Evolutionary conservation across 1,284 basidiomycete genomes (phyloP).

Genomic region (Ganoderma sinense): DNA sequence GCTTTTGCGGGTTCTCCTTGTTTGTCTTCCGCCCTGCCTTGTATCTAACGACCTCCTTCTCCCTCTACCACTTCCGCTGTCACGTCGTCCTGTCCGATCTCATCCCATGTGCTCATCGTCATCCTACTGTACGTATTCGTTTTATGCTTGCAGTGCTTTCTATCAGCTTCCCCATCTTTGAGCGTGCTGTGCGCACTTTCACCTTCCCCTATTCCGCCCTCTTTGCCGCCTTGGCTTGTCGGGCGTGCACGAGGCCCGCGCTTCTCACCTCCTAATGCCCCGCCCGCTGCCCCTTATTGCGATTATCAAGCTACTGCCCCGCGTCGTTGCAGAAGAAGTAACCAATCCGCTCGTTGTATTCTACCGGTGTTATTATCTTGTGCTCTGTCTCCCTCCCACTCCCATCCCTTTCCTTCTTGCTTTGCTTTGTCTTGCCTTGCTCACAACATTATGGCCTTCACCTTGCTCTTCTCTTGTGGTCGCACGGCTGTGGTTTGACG

Average conservation of each 20-base stretch:
- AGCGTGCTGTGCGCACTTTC: slow-evolving; percentile 18
- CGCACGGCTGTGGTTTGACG: not conserved
- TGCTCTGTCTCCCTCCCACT: slow-evolving; percentile 14
- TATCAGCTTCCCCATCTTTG: not conserved
- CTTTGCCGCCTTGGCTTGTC: not conserved
- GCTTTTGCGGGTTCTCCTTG: slow-evolving; percentile 28
- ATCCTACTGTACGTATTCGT: slow-evolving; percentile 12
- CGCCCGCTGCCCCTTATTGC: not conserved
- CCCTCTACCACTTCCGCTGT: not conserved
- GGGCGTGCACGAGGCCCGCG: not conserved
- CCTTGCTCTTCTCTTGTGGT: slow-evolving; percentile 1
- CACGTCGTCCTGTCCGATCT: not conserved
- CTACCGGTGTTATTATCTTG: slow-evolving; percentile 16
- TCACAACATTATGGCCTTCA: not conserved
- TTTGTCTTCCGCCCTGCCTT: slow-evolving; percentile 15
- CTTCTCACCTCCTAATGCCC: not conserved
- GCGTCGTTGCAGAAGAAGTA: slow-evolving; percentile 22
- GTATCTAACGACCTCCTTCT: slow-evolving; percentile 19
- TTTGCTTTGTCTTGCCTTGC: slow-evolving; percentile 2
- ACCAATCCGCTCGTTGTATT: slow-evolving; percentile 18
- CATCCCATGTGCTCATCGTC: not conserved
- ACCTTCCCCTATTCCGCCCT: not conserved
- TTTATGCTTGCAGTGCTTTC: slow-evolving; percentile 20
- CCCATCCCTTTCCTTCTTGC: not conserved
- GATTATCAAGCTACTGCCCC: not conserved